These are phyloP conservation scores for Fusarium redolens DNA, from an alignment of 2,329 filamentous ascomycete species.

Conservation along the genomic window DNA sequence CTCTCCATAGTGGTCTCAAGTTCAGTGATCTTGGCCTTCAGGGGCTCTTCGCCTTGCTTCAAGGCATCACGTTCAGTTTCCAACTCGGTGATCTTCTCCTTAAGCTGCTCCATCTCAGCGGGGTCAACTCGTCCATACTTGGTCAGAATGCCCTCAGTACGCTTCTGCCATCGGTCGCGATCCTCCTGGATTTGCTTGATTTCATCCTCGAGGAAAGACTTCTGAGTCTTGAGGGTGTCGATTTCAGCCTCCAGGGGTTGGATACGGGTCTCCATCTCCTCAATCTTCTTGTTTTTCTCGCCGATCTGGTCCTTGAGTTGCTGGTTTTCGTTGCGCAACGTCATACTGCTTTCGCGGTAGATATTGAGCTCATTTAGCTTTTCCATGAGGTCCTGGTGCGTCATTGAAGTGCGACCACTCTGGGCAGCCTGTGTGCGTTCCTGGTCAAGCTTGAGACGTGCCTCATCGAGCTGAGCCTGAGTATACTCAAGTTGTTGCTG, in stretches of 20 bases:
- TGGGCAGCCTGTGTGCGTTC: conserved; percentile 84
- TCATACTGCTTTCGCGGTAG: conserved; percentile 93
- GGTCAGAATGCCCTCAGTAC: conserved; percentile 92
- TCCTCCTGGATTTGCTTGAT: conserved; percentile 90
- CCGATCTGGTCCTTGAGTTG: conserved; percentile 80
- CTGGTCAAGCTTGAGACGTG: conserved; percentile 88
- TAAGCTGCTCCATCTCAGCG: conserved; percentile 89
- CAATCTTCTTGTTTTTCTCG: conserved; percentile 79
- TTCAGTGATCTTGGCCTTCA: conserved; percentile 66
- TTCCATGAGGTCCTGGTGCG: conserved; percentile 90
- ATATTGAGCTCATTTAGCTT: conserved; percentile 96
- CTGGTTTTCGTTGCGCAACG: conserved; percentile 86
- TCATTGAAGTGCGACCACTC: conserved; percentile 76
- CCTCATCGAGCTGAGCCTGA: conserved; percentile 88
- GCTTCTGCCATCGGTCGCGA: conserved; percentile 94
- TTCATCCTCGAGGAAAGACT: conserved; percentile 86
- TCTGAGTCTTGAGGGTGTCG: conserved; percentile 82
- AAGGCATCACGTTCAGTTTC: conserved; percentile 72
- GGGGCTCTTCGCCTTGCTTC: conserved; percentile 60
- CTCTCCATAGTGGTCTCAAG: conserved; percentile 63
- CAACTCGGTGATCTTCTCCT: conserved; percentile 76
- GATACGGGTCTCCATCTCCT: conserved; percentile 79
- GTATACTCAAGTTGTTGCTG: conserved; percentile 91
- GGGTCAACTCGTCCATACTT: conserved; percentile 97
- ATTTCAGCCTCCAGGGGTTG: conserved; percentile 86